Conservation (phyloP, 768 basidiomycete genomes). For the Auricularia auricula-judae region DNA sequence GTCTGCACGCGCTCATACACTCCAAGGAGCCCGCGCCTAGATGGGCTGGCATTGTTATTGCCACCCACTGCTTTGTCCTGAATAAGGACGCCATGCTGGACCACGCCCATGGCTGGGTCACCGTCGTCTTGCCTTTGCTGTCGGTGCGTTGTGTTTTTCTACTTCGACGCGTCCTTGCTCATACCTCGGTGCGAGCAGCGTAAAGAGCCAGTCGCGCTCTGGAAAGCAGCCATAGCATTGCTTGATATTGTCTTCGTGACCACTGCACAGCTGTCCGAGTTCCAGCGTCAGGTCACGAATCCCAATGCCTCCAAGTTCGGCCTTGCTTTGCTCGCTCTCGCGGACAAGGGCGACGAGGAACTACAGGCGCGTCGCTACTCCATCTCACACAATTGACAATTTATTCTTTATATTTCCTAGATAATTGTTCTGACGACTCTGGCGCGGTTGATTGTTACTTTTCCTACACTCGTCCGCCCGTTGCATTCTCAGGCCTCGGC, state of each 20-base stretch:
- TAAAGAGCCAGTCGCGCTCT: constrained; percentile 48
- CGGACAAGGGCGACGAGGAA: constrained; percentile 42
- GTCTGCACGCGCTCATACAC: constrained; percentile 62
- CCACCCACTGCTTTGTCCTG: constrained; percentile 48
- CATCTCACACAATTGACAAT: not conserved
- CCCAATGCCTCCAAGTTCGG: constrained; percentile 69
- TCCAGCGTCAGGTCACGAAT: constrained; percentile 64
- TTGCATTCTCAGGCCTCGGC: constrained; percentile 40
- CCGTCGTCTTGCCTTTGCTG: constrained; percentile 49
- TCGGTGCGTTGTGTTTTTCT: constrained; percentile 43
- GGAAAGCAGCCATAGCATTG: constrained; percentile 58
- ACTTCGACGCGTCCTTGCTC: constrained; percentile 10
- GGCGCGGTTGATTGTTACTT: constrained; percentile 44
- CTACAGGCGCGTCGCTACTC: constrained; percentile 33
- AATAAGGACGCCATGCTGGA: constrained; percentile 57
- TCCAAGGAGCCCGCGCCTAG: constrained; percentile 67
- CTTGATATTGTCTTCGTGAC: constrained; percentile 48
- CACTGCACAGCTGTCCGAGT: constrained; percentile 56
- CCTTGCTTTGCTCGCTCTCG: constrained; percentile 41
- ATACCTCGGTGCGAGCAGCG: constrained; percentile 33
- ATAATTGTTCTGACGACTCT: constrained; percentile 36
- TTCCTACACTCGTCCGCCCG: constrained; percentile 56
- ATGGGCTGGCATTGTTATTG: constrained; percentile 73
- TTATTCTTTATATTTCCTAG: constrained; percentile 22
- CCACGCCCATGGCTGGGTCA: constrained; percentile 62